Base-by-base conservation (phyloP, 106 monocot genomes). In the Apostasia ramifera region DNA sequence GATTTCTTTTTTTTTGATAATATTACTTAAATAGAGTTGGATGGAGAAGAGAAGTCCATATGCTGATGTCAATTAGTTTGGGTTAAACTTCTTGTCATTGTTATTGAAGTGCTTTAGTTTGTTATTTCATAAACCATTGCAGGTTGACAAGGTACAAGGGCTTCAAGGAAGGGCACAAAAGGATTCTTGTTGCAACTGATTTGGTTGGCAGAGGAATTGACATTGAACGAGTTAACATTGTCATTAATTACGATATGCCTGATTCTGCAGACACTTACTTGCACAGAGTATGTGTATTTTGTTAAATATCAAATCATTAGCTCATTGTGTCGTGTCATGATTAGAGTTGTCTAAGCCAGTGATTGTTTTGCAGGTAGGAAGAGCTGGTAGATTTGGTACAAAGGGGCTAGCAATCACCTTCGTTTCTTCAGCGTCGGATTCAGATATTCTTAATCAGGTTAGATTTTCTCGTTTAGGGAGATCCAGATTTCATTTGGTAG, bases 201-300 rank as follows among this genome's bases (percentile, higher is more conserved):
- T 67, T 99, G 55, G 98, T 99, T 62, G 98, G 98, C 38, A 83
- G 98, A 61, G 98, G 98, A 40, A 98, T 93, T 74, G 98, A 99
- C 68, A 99, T 99, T 66, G 98, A 99, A 74, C 93, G 98, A n/a
- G 98, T 99, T 55, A 99, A 99, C 83, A 99, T 99, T 70, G 98
- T 99, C 2, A 90, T 99, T 44, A 99, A 93, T 70, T 99, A 99
- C 76, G 98, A 99, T 68, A 99, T 99, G 98, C 98, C 98, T 59
- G 98, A 99, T 82, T 99, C 98, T 59, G 93, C 98, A 26, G 98
- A 99, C 26, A 88, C 98, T 41, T 99, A 99, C 54, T 72, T 99
- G 70, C 98, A 99, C 72, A 85, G 98, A 90, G 98, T 99, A 58
- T 66, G 40, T 45, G 57, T 43, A 58, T 46, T 40, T 63, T 5